Conservation (phyloP, 331 rosid genomes). For the Malus hybrid region DNA sequence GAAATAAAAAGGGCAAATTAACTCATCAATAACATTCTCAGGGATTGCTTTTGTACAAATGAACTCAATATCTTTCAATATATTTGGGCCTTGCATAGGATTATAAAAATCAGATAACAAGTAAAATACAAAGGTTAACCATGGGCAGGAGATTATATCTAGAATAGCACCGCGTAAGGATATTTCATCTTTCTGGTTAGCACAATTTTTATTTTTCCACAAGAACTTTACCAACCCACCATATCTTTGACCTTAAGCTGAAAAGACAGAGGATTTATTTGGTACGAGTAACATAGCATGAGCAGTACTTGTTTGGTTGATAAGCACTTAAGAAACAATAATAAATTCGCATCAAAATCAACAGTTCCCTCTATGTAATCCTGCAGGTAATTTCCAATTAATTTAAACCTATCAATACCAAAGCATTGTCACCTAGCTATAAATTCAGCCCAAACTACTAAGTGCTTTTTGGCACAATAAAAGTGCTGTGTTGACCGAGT, state of each 20-base stretch:
- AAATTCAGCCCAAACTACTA: neutral
- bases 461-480: neutral
- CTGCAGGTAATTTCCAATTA: neutral
- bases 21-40: neutral
- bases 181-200: neutral
- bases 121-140: neutral
- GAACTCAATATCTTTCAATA: neutral
- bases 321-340: neutral
- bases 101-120: neutral
- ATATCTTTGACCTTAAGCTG: neutral
- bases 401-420: neutral
- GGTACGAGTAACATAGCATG: neutral
- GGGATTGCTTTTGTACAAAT: neutral
- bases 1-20: slow-evolving; percentile 5
- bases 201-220: neutral
- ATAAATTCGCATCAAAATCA: neutral
- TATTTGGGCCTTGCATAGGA: neutral
- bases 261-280: neutral
- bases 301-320: neutral
- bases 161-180: neutral
- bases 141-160: no score
- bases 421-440: neutral
- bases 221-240: neutral
- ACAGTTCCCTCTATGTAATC: neutral
- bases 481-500: neutral